Evolutionary conservation across 768 basidiomycete genomes (phyloP), one percentile per base, ranked within the genome.

Genomic region (Termitomyces sp.): DNA sequence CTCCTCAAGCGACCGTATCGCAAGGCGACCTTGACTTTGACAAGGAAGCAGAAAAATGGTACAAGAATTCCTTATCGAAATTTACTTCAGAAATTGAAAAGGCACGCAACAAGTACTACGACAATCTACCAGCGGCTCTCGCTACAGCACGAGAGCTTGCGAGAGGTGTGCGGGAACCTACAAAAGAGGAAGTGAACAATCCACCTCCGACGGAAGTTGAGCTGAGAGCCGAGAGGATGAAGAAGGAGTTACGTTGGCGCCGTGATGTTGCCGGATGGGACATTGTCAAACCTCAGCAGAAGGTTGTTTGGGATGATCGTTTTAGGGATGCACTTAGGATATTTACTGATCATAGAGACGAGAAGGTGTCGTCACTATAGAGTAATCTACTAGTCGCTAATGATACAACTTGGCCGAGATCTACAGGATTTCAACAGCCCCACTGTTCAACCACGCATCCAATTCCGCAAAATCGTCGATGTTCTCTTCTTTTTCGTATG

Each of bases 161-260:
- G 8, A 80, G 82, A 8, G 85, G 91, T 2, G 82, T 79, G 31
- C 81, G 94, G 12, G 88, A 93, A 63, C 85, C 87, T n/a, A 96
- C 93, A 14, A 90, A 89, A 66, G 90, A 89, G 58, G 96, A 98
- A 71, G 64, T 71, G 43, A 78, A 77, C 14, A 81, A 88, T 63
- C 91, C 92, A 2, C 92, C 94, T 4, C 85, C 85, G 29, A 94
- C 89, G 1, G 93, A 98, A 72, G 87, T 91, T 21, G 92, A 97
- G 67, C 76, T 98, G 56, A 83, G 89, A 44, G 87, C 87, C 38
- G 94, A 98, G 73, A 78, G 96, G 62, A 69, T 94, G 69, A 88
- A 89, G 72, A 96, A 95, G 73, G 96, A 98, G 74, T 69, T 85
- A 63, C 77, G 84, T 63, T 98, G 96, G 96, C 81, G 84, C 44